Percentiles rank a stretch among this genome's conserved stretches.
phyloP scores from a whole-genome alignment of 2,329 filamentous ascomycete genomes.

The Amauroascus niger region DNA sequence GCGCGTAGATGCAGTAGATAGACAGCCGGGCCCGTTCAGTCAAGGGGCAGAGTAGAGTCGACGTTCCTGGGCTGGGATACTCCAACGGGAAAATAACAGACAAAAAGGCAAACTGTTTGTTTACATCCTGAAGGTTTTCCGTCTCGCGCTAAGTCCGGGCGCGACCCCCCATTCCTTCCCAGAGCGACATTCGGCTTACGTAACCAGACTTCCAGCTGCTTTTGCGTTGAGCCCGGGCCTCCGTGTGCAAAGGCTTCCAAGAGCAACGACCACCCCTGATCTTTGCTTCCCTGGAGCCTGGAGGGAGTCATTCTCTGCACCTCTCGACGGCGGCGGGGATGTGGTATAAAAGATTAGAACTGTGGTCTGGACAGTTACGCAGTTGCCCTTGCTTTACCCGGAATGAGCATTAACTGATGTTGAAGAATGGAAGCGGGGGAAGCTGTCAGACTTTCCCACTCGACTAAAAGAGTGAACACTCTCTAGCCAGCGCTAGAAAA shows the following conservation, averaged over 20 bases:
- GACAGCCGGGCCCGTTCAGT: no score
- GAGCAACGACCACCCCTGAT: conserved; percentile 39
- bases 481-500: no score
- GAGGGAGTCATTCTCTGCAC: conserved; percentile 40
- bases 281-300: conserved; percentile 41
- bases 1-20: background rate
- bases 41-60: no score
- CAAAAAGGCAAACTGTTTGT: background rate
- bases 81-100: background rate
- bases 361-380: background rate
- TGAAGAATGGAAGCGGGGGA: background rate
- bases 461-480: no score
- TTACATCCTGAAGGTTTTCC: background rate
- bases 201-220: background rate
- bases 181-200: background rate
- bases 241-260: conserved; percentile 36
- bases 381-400: background rate
- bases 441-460: no score
- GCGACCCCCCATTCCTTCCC: background rate
- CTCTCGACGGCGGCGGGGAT: conserved; percentile 34
- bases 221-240: background rate
- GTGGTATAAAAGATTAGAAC: background rate
- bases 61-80: no score
- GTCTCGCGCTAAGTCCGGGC: background rate
- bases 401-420: background rate